Percentiles rank a stretch among this genome's conserved stretches.
Conservation (phyloP, 2,329 filamentous ascomycete genomes). For the Phoma sp. region DNA sequence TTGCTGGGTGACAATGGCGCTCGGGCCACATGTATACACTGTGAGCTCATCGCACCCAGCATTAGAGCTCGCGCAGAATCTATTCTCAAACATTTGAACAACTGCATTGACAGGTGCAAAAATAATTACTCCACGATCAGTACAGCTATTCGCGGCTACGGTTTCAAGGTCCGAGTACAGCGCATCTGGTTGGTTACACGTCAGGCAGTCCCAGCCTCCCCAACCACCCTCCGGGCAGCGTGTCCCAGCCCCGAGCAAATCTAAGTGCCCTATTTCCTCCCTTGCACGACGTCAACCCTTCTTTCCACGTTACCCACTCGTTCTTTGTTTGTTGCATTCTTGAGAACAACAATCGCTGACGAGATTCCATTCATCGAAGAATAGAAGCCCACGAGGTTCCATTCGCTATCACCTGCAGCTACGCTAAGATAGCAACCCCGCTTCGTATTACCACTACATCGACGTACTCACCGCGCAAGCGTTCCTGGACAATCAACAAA, state of each 20-base stretch:
- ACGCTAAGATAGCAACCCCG: constrained; percentile 22
- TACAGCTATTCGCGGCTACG: not conserved
- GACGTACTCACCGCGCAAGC: constrained; percentile 3
- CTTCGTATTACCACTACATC: constrained; percentile 8
- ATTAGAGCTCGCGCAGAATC: not conserved
- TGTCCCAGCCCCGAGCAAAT: constrained; percentile 39
- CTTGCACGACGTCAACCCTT: constrained; percentile 24
- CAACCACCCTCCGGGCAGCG: constrained; percentile 14
- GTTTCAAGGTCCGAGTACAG: not conserved
- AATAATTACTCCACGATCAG: constrained; percentile 1
- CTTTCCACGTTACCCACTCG: constrained; percentile 10
- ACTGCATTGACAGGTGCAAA: not conserved
- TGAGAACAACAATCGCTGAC: constrained; percentile 20
- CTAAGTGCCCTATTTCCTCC: constrained; percentile 42
- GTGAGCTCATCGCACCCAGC: not conserved
- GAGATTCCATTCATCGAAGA: constrained; percentile 17
- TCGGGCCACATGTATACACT: not conserved
- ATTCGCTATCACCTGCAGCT: constrained; percentile 20
- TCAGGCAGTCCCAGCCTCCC: constrained; percentile 21
- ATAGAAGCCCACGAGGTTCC: constrained; percentile 11
- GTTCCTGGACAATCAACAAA: not conserved
- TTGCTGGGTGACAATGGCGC: not conserved
- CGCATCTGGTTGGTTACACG: not conserved
- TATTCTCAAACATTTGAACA: not conserved
- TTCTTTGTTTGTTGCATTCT: constrained; percentile 14